These are phyloP conservation scores for Yamadazyma sp. DNA, from an alignment of 1,139 yeast species.

Conservation along the genomic window DNA sequence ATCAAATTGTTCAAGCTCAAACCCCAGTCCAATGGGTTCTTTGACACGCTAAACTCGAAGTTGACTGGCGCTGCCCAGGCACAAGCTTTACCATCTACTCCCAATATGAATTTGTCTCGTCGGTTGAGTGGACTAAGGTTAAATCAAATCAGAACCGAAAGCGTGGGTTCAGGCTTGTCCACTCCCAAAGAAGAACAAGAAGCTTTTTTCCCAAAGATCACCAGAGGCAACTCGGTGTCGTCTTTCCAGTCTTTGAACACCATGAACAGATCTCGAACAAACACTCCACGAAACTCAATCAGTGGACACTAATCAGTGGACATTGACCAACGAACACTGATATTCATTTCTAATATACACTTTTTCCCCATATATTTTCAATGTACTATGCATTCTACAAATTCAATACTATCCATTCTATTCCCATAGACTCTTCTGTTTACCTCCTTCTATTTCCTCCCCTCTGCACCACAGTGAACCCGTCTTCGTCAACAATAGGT, in stretches of 20 bases:
- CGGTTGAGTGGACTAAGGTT: slow-evolving; percentile 48
- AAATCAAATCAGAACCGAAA: slow-evolving; percentile 22
- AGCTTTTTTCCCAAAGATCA: slow-evolving; percentile 15
- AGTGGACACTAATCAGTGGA: slow-evolving; percentile 15
- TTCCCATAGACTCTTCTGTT: neutral
- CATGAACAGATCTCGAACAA: slow-evolving; percentile 38
- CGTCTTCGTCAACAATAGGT: slow-evolving; percentile 91
- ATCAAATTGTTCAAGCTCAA: slow-evolving; percentile 62
- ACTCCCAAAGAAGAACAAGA: slow-evolving; percentile 37
- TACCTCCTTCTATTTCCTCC: slow-evolving; percentile 21
- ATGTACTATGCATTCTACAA: too few species aligned
- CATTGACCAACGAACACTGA: too few species aligned
- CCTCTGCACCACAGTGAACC: slow-evolving; percentile 82
- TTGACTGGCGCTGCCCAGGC: slow-evolving; percentile 15
- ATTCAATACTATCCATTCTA: too few species aligned
- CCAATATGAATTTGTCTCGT: slow-evolving; percentile 52
- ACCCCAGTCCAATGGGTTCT: slow-evolving; percentile 38
- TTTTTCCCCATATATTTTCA: too few species aligned
- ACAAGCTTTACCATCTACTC: slow-evolving; percentile 29
- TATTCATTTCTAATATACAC: too few species aligned
- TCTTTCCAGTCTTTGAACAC: slow-evolving; percentile 46
- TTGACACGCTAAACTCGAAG: slow-evolving; percentile 26
- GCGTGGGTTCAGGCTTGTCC: slow-evolving; percentile 23
- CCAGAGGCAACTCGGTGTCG: slow-evolving; percentile 31
- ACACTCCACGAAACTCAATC: slow-evolving; percentile 42